A percentile compares a stretch with the other conserved stretches of the same genome.
phyloP scores from a whole-genome alignment of 73 alveolate genomes.

The Tetrahymena borealis region DNA sequence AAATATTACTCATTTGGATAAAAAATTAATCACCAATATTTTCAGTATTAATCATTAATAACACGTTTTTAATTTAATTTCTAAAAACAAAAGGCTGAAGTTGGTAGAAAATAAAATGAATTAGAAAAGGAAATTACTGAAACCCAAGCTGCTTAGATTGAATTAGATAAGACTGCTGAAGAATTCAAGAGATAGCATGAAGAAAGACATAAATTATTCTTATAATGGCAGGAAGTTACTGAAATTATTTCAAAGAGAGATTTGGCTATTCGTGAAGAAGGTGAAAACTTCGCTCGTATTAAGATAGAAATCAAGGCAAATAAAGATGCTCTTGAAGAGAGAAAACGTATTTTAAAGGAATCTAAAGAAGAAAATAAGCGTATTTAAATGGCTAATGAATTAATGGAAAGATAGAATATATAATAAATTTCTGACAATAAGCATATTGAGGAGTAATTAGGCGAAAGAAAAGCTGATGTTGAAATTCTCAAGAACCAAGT shows the following conservation, averaged over 20 bases:
- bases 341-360: constrained; percentile 17
- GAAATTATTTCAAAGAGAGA: constrained; percentile 77
- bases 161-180: constrained; percentile 98
- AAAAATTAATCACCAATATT: too few species aligned
- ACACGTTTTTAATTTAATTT: background rate
- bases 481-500: constrained; percentile 68
- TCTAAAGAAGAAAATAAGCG: constrained; percentile 24
- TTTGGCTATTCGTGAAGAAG: constrained; percentile 79
- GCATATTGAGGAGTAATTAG: constrained; percentile 45
- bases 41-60: too few species aligned
- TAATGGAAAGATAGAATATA: constrained; percentile 15
- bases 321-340: constrained; percentile 27
- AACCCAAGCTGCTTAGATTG: constrained; percentile 98
- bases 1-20: too few species aligned
- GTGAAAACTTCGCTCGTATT: constrained; percentile 82
- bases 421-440: constrained; percentile 16
- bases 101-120: constrained; percentile 48
- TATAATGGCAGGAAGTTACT: constrained; percentile 85
- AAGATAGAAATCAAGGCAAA: constrained; percentile 65
- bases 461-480: constrained; percentile 67
- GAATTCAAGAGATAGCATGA: constrained; percentile 93
- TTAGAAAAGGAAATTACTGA: constrained; percentile 93
- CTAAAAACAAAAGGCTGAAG: background rate
- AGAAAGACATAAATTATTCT: constrained; percentile 91
- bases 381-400: constrained; percentile 1